Base-by-base conservation (phyloP, 495 filamentous ascomycete genomes). In the Penicillium cosmopolitanum region DNA sequence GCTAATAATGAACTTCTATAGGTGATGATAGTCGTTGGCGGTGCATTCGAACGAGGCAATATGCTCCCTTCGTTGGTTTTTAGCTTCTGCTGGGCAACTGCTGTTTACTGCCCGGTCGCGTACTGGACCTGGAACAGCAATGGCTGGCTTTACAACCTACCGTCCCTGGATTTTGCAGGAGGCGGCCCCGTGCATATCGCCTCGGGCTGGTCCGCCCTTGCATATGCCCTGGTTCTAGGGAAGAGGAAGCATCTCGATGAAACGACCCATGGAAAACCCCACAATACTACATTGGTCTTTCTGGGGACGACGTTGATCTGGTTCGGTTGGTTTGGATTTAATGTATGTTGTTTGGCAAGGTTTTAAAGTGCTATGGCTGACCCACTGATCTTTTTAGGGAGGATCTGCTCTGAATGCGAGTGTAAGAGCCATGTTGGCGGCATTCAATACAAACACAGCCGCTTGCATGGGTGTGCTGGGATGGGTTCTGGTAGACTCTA, bases 251-350 rank as follows among this genome's bases (percentile, higher is more conserved):
- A 77, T 55, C 64, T 75, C 31, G 75, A 72, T 34, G 76, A 80
- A 18, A 65, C 71, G 28, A 69, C 70, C 4, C 71, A 80, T 58
- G 70, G 69, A 43, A 82, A 81, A 60, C 76, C 82, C 16, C 83
- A 86, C 64, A 87, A 85, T 60, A 77, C 80, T 4, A 81, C 79
- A 3, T 64, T 84, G 42, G 80, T 86, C 16, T 84, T 86, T 64
- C 66, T 86, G 19, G 84, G 84, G 5, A 87, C 84, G 2, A 71
- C 80, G 0, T 69, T 86, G 31, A 82, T 86, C 53, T 87, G 84
- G 84, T 83, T 84, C 51, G 83, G 82, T 18, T 85, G 82, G 83
- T 77, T 83, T 58, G 83, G 84, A 9, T 88, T 88, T 66, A 87
- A 87, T 58, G 75, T 78, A 61, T 42, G 33, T 50, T 38, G 25